phyloP scores from a whole-genome alignment of 2,329 filamentous ascomycete species.

The Boeremia lycopersici region DNA sequence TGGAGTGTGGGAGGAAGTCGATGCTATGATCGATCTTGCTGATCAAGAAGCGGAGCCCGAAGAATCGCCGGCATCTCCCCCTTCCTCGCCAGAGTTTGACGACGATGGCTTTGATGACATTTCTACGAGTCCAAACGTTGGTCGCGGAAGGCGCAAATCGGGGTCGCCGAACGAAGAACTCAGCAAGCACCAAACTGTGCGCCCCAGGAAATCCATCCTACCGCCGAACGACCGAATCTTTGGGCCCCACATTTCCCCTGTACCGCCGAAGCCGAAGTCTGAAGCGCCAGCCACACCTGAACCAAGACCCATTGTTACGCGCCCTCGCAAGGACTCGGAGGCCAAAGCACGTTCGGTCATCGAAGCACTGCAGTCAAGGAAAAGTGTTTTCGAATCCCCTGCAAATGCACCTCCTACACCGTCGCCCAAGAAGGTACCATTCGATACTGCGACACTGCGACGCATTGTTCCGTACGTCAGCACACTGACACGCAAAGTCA shows the following conservation, averaged over 20 bases:
- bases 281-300: conserved; percentile 36
- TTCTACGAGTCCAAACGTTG: conserved; percentile 45
- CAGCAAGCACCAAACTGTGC: conserved; percentile 30
- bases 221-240: conserved; percentile 46
- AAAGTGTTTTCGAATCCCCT: conserved; percentile 40
- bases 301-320: conserved; percentile 40
- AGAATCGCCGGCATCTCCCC: conserved; percentile 57
- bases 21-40: conserved; percentile 86
- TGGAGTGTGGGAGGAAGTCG: conserved; percentile 77
- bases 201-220: conserved; percentile 43
- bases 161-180: conserved; percentile 37
- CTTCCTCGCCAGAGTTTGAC: conserved; percentile 64
- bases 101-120: conserved; percentile 64
- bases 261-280: conserved; percentile 33
- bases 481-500: conserved; percentile 55
- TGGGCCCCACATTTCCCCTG: conserved; percentile 41
- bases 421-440: conserved; percentile 63
- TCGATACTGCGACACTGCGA: conserved; percentile 68
- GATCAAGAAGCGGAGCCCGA: conserved; percentile 69
- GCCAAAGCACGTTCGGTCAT: conserved; percentile 67
- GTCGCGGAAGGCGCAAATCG: conserved; percentile 37
- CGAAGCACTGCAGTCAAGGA: conserved; percentile 62
- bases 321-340: conserved; percentile 62
- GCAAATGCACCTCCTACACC: conserved; percentile 35
- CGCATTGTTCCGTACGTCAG: conserved; percentile 64